Evolutionary conservation across 345 rosid species (phyloP), one percentile per base, ranked within the genome.

Genomic region (Eucalyptus cloeziana): DNA sequence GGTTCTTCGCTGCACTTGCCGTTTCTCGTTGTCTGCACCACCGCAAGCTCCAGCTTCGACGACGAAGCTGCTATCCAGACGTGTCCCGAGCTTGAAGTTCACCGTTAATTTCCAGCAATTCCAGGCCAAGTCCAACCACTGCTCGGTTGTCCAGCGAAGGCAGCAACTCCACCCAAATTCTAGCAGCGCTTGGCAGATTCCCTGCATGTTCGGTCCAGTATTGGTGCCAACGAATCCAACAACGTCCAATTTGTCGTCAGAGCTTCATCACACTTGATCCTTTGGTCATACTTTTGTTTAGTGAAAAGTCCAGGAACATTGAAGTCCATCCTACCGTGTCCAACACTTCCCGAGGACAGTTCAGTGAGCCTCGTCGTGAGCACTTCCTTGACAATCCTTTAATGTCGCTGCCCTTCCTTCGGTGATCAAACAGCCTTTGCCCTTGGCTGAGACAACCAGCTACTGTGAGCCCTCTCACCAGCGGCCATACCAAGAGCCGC

Each of bases 141-240:
- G 62, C 62, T 56, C 62, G 62, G 30, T 56, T 56, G 27, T 56
- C 62, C 62, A 56, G 62, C 62, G 30, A 56, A 56, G 62, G 62
- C 62, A 56, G 30, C 62, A 56, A 56, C 62, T 56, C 62, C 62
- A 56, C 62, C 9, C 62, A 24, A 56, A 56, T 56, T 56, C 30
- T 4, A 56, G 62, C 30, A 22, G 27, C 3, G 30, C 62, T 4
- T 10, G 30, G 0, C 0, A 56, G 62, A 56, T 24, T 56, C 30
- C 62, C 62, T 56, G 62, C 62, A 56, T 56, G 62, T 56, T 56
- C 62, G 4, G 30, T 56, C 30, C 62, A 56, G 62, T 56, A 24
- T 56, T 56, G 30, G 62, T 56, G 27, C 27, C 62, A 10, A 24
- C 12, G 30, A 24, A 24, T 56, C 62, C 10, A 22, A 24, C 30